Conservation (phyloP, 2,329 filamentous ascomycete genomes). For the Microdochium paspali region DNA sequence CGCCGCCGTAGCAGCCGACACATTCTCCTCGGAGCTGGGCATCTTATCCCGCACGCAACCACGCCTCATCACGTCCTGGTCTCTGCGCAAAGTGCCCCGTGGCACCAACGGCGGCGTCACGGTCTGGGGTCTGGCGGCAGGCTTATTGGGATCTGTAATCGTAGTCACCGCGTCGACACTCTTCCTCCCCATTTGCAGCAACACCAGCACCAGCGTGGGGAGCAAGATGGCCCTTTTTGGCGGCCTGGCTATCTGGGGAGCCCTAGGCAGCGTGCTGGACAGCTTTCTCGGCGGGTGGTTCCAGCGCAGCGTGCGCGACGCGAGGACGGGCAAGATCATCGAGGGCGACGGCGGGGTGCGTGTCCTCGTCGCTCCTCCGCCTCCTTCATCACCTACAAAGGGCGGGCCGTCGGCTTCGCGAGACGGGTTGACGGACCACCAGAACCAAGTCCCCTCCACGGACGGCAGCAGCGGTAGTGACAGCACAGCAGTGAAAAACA, state of each 20-base stretch:
- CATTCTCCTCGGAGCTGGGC: conserved; percentile 89
- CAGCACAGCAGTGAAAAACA: conserved; percentile 13
- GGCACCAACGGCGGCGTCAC: conserved; percentile 95
- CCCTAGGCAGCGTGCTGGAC: conserved; percentile 75
- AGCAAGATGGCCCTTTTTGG: conserved; percentile 38
- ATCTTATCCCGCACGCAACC: conserved; percentile 72
- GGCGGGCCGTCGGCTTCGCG: neutral
- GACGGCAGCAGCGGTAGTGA: conserved; percentile 13
- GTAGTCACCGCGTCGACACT: conserved; percentile 56
- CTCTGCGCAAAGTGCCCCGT: conserved; percentile 67
- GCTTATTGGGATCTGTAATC: conserved; percentile 63
- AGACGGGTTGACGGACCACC: conserved; percentile 1
- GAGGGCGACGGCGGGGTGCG: conserved; percentile 70
- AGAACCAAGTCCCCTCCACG: conserved; percentile 10
- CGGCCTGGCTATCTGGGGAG: conserved; percentile 62
- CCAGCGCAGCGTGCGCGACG: conserved; percentile 80
- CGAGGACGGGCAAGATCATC: conserved; percentile 75
- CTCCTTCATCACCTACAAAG: neutral
- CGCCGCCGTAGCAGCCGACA: conserved; percentile 84
- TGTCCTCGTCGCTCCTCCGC: conserved; percentile 32
- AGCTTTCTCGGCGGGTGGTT: conserved; percentile 77
- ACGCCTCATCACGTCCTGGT: conserved; percentile 75
- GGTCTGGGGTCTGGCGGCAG: conserved; percentile 60
- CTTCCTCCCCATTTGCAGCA: conserved; percentile 60
- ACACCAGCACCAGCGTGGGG: conserved; percentile 35